Conservation (phyloP, 148 eudicot species). For the Tetragonia tetragonoides region DNA sequence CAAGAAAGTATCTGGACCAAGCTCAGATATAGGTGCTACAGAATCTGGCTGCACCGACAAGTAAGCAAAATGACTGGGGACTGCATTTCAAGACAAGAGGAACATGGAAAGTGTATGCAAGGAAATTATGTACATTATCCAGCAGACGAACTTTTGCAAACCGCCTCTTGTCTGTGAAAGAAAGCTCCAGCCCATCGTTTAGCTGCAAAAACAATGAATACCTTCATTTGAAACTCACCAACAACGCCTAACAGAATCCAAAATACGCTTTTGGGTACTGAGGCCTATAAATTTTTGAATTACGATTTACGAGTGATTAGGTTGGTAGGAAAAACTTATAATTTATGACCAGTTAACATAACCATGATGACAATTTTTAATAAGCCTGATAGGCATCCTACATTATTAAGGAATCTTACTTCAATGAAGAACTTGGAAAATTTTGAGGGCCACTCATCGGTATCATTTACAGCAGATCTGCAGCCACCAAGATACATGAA, state of each 20-base stretch:
- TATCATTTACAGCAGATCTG: slow-evolving; percentile 89
- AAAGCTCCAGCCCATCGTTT: slow-evolving; percentile 88
- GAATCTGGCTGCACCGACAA: slow-evolving; percentile 58
- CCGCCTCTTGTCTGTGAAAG: slow-evolving; percentile 97
- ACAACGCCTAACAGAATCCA: not conserved
- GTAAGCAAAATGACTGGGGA: slow-evolving; percentile 11
- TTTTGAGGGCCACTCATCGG: slow-evolving; percentile 98
- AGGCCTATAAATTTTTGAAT: not conserved
- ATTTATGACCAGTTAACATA: not conserved
- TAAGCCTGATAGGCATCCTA: not conserved
- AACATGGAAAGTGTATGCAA: not conserved
- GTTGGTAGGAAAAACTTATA: not conserved
- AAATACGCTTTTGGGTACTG: not conserved
- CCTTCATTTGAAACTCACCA: not conserved
- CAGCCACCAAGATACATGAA: slow-evolving; percentile 22
- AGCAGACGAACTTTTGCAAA: slow-evolving; percentile 95
- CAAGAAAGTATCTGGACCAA: slow-evolving; percentile 91
- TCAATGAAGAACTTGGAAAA: slow-evolving; percentile 83
- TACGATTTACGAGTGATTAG: not conserved
- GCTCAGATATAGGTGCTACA: slow-evolving; percentile 85
- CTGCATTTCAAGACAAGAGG: slow-evolving; percentile 7
- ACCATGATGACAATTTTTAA: not conserved
- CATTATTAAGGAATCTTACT: slow-evolving; percentile 42
- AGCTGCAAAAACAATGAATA: slow-evolving; percentile 46
- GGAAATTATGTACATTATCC: slow-evolving; percentile 50